phyloP scores from a whole-genome alignment of 257 asterid genomes.

The Nicotiana benthamiana region DNA sequence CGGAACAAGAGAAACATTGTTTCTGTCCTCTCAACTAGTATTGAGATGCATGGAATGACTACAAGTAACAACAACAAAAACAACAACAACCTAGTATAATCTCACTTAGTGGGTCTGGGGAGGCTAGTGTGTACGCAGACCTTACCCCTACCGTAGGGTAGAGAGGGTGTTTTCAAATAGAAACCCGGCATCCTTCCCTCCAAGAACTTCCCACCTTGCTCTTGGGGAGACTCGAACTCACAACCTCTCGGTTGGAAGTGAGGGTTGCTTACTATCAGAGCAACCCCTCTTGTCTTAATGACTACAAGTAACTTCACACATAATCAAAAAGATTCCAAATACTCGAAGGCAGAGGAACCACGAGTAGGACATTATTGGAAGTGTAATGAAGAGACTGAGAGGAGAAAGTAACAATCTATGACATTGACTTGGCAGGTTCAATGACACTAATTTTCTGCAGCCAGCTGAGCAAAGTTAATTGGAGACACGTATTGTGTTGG shows the following conservation, averaged over 20 bases:
- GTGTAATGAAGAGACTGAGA: not conserved
- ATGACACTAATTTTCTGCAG: slow-evolving; percentile 2
- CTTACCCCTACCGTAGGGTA: too few relatives aligned
- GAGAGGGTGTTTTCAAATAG: too few relatives aligned
- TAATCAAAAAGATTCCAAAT: not conserved
- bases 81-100: too few relatives aligned
- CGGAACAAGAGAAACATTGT: not conserved
- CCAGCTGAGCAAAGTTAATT: slow-evolving; percentile 29
- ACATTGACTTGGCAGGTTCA: not conserved
- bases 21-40: not conserved
- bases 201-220: too few relatives aligned
- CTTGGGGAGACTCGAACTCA: too few relatives aligned
- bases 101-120: too few relatives aligned
- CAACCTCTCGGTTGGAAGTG: too few relatives aligned
- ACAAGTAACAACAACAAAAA: too few relatives aligned
- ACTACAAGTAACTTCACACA: not conserved
- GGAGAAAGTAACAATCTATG: not conserved
- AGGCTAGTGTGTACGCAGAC: too few relatives aligned
- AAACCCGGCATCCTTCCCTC: too few relatives aligned
- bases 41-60: slow-evolving; percentile 1
- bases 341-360: not conserved
- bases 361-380: not conserved
- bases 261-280: too few relatives aligned
- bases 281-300: too few relatives aligned
- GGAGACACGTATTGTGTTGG: slow-evolving; percentile 27